These are phyloP conservation scores for Aphanoascus verrucosus DNA, from an alignment of 2,329 filamentous ascomycete genomes.

Conservation along the genomic window DNA sequence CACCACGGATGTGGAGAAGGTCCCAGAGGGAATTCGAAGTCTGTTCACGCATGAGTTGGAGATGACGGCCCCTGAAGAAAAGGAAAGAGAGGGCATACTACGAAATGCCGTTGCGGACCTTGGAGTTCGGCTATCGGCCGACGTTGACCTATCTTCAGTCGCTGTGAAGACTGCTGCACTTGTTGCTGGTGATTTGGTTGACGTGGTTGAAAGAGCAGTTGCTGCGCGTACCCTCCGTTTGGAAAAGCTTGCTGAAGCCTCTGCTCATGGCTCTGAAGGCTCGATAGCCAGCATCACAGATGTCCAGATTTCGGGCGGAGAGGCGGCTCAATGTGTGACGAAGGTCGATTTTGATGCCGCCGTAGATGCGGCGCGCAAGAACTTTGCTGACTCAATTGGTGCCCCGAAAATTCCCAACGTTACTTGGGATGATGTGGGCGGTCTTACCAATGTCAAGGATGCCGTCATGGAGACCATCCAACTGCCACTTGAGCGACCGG, in stretches of 20 bases:
- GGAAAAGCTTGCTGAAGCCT: slow-evolving; percentile 51
- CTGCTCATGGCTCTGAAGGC: slow-evolving; percentile 21
- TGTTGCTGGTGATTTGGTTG: slow-evolving; percentile 85
- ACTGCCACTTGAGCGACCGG: slow-evolving; percentile 96
- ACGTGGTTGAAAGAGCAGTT: slow-evolving; percentile 82
- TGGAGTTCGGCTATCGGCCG: slow-evolving; percentile 64
- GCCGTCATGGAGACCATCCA: slow-evolving; percentile 98
- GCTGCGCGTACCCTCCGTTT: slow-evolving; percentile 67
- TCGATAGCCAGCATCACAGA: slow-evolving; percentile 58
- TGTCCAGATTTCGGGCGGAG: slow-evolving; percentile 77
- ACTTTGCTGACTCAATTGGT: slow-evolving; percentile 94
- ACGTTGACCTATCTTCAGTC: slow-evolving; percentile 73
- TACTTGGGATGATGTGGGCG: slow-evolving; percentile 99
- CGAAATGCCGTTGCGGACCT: slow-evolving; percentile 65
- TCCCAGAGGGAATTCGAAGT: slow-evolving; percentile 78
- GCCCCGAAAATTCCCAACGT: slow-evolving; percentile 98
- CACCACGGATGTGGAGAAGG: slow-evolving; percentile 88
- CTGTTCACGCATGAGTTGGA: slow-evolving; percentile 94
- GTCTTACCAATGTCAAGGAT: slow-evolving; percentile 95
- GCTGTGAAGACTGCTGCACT: slow-evolving; percentile 92
- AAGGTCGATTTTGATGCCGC: slow-evolving; percentile 82
- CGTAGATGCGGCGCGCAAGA: slow-evolving; percentile 90
- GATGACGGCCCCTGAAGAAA: slow-evolving; percentile 84
- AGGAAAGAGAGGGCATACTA: slow-evolving; percentile 79
- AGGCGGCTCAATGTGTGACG: slow-evolving; percentile 64